These are phyloP conservation scores for Chamaecyparis obtusa DNA, from an alignment of 75 land plant genomes.

Conservation along the genomic window DNA sequence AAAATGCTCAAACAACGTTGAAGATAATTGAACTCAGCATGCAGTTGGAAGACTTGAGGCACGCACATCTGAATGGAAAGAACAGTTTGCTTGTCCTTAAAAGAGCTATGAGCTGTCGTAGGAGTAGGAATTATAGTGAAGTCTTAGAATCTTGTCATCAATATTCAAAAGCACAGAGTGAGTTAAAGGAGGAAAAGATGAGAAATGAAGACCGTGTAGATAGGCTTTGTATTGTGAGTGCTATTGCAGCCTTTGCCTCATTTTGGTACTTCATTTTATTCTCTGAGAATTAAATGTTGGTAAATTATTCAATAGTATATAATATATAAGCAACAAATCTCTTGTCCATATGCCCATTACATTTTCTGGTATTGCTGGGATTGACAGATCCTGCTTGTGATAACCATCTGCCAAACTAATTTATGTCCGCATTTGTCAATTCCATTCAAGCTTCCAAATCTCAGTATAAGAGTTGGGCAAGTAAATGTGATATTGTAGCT, in stretches of 20 bases:
- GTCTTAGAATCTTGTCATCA: slow-evolving; percentile 48
- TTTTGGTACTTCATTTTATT: slow-evolving; percentile 42
- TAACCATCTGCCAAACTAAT: neutral
- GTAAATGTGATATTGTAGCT: neutral
- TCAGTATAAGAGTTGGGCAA: neutral
- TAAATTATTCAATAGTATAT: neutral
- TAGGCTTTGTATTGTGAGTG: slow-evolving; percentile 47
- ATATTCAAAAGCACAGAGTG: slow-evolving; percentile 46
- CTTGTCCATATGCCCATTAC: neutral
- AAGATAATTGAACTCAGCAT: slow-evolving; percentile 72
- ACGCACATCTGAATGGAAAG: slow-evolving; percentile 68
- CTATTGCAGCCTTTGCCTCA: slow-evolving; percentile 47
- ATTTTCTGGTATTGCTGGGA: neutral
- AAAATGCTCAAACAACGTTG: slow-evolving; percentile 24
- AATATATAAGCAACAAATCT: neutral
- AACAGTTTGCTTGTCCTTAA: slow-evolving; percentile 58
- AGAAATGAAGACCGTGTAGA: slow-evolving; percentile 55
- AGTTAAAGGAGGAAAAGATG: slow-evolving; percentile 68
- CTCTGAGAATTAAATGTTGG: slow-evolving; percentile 5
- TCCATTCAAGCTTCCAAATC: neutral
- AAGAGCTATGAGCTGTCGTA: slow-evolving; percentile 50
- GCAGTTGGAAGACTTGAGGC: slow-evolving; percentile 77
- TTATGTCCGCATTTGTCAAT: neutral
- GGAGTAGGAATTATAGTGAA: slow-evolving; percentile 47
- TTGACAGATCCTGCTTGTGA: neutral